Base-by-base conservation (phyloP, 306 rosid species). In the Medicago lupulina region DNA sequence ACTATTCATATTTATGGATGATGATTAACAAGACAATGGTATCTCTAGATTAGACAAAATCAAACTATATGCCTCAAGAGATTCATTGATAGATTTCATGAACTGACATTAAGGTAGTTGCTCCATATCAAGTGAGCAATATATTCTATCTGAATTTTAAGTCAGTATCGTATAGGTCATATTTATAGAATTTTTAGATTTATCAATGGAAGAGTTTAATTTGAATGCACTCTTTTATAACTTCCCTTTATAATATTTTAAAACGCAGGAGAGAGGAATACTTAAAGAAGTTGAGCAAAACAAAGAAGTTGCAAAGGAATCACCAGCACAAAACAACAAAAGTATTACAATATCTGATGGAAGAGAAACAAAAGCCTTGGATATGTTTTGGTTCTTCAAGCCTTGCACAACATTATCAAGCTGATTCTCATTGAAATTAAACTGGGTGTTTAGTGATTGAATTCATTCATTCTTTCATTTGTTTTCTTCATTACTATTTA, bases 321-420 rank as follows among this genome's bases (percentile, higher is more conserved):
- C 76, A 14, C 71, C 73, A 15, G 74, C 81, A 40, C 84, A 87
- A 50, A 93, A 82, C 67, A 86, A 31, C 67, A 86, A 65, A 83
- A 76, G 75, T 21, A 76, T 8, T 41, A 60, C 88, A 64, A 55
- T 74, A 17, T 87, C 81, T 57, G 96, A 85, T 75, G 89, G 81
- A 70, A 90, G 83, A 85, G 96, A 92, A 84, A 82, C 90, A 64
- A 89, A 80, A 83, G 78, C 91, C 67, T 67, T 92, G 90, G 95
- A 92, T 64, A 85, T 95, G 76, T 86, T 95, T 76, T 95, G 98
- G 98, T 94, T 94, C 86, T 86, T 94, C 36, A 94, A 90, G 88
- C 97, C 98, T 80, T 93, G 98, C 94, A 91, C 97, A 93, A 88
- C 97, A 53, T 73, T 83, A 6, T 86, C 92, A 47, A 57, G 82